Conservation (phyloP, 495 filamentous ascomycete species). For the Pyronema omphalodes region DNA sequence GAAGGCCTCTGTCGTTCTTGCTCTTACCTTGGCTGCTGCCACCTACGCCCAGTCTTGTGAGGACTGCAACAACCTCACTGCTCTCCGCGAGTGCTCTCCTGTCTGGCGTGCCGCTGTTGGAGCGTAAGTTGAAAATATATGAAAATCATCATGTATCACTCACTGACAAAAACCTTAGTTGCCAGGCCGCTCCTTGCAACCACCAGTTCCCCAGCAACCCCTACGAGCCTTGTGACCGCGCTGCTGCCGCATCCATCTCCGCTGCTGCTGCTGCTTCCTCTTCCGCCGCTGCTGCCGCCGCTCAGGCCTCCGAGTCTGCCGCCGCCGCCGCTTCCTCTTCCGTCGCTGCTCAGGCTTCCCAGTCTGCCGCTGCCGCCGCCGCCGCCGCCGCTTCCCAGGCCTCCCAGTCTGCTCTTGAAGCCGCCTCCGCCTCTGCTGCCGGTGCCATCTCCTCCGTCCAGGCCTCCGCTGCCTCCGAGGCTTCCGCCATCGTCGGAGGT, state of each 20-base stretch:
- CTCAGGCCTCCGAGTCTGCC: neutral
- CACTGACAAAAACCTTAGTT: conserved; percentile 11
- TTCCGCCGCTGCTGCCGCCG: conserved; percentile 5
- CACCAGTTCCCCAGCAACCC: conserved; percentile 3
- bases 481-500: neutral
- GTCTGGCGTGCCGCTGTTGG: conserved; percentile 15
- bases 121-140: conserved; percentile 9
- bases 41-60: conserved; percentile 11
- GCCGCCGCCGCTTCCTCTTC: conserved; percentile 4
- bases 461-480: conserved; percentile 4
- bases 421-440: neutral
- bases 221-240: conserved; percentile 3
- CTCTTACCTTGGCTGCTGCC: conserved; percentile 7
- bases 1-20: conserved; percentile 17
- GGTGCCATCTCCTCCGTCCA: conserved; percentile 1
- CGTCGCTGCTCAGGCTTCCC: neutral
- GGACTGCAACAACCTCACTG: conserved; percentile 10
- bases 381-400: neutral
- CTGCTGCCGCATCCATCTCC: neutral
- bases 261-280: neutral
- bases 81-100: conserved; percentile 10
- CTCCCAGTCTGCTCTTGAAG: conserved; percentile 4
- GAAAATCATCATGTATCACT: neutral
- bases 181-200: conserved; percentile 14
- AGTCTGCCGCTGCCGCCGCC: conserved; percentile 2